Base-by-base conservation (phyloP, 352 stramenopile species). In the Pythium chondricola region DNA sequence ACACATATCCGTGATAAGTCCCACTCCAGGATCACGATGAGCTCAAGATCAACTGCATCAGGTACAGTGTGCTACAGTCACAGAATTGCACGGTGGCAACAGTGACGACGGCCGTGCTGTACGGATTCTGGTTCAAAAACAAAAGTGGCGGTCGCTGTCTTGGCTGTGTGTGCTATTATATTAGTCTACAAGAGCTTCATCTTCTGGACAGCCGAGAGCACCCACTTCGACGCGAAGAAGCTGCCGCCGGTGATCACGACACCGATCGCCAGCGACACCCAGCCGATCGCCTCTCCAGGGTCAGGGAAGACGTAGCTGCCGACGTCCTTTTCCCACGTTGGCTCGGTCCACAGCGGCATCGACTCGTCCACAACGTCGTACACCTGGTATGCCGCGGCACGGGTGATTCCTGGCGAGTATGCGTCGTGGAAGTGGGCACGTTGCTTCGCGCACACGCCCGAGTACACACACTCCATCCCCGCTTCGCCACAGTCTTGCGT, bases 261-360 rank as follows among this genome's bases (percentile, higher is more conserved):
- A 17, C 78, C 81, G 29, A 81, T 56, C 0, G 60, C 61, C 22
- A 93, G 56, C 21, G 76, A 56, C 26, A 93, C 64, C 76, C 80
- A 93, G 21, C 81, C 81, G 49, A 93, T 83, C 51, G 61, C 71
- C 42, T 45, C 61, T 11, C 81, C 77, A 46, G 81, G 81, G 52
- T 93, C 78, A 20, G 81, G 78, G 65, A 89, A 93, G 52, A 82
- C 79, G 44, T 88, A 89, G 55, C 70, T 87, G 16, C 74, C 72
- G 32, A 90, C 79, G 52, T 83, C 74, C 1, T 40, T 39, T 32
- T 67, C 64, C 81, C 81, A 93, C 26, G 73, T 52, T 20, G 81
- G 81, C 54, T 93, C 81, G 5, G 66, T 74, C 81, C 81, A 93
- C 21, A 93, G 57, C n/a, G 81, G 78, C 65, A 84, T 70, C 4